phyloP scores from a whole-genome alignment of 176 grass and related monocot species.

The Coix lacrymajobi region DNA sequence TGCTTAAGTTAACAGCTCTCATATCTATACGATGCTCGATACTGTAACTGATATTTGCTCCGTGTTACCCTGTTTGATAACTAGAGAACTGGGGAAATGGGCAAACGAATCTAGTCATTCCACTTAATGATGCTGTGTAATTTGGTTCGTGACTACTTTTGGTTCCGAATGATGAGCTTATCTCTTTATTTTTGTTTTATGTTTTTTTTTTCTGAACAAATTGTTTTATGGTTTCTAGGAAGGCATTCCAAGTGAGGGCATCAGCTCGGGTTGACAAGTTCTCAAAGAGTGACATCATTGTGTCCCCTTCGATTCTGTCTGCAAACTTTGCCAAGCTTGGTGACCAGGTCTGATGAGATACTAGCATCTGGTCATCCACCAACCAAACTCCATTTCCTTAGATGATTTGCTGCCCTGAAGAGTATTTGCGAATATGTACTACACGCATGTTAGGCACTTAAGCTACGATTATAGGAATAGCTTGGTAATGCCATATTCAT shows the following conservation, averaged over 20 bases:
- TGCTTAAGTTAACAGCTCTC: background rate
- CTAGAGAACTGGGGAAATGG: background rate
- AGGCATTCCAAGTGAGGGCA: conserved; percentile 58
- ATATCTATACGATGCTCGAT: background rate
- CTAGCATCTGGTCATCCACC: background rate
- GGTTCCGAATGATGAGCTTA: background rate
- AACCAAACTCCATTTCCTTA: background rate
- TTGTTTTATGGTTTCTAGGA: conserved; percentile 28
- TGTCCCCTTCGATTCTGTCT: conserved; percentile 96
- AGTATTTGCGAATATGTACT: background rate
- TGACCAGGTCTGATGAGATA: conserved; percentile 59
- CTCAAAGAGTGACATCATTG: conserved; percentile 94
- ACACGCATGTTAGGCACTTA: background rate
- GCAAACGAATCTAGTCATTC: background rate
- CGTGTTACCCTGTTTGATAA: background rate
- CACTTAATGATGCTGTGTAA: background rate
- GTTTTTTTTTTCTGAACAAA: background rate
- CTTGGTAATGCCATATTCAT: background rate
- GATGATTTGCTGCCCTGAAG: background rate
- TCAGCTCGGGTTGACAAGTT: conserved; percentile 79
- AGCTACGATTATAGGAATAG: background rate
- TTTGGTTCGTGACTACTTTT: background rate
- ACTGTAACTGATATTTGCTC: background rate
- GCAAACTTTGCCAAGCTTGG: conserved; percentile 94
- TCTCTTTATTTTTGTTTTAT: background rate